Evolutionary conservation across 75 land plant genomes (phyloP).

Genomic region (Adiantum capillusveneris): DNA sequence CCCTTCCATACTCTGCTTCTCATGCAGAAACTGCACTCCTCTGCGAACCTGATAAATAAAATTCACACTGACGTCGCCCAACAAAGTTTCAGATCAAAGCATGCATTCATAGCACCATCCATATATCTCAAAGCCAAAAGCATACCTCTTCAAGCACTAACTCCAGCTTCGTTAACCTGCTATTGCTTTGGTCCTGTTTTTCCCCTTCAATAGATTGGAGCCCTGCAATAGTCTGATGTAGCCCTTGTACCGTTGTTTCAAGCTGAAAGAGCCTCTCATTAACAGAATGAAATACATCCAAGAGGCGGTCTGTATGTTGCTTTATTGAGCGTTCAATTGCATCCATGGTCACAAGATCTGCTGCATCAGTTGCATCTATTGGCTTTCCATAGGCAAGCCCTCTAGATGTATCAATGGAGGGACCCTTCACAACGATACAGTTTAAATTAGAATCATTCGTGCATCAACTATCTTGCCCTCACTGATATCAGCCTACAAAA

Average conservation of each 20-base stretch:
- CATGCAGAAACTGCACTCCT: conserved; percentile 58
- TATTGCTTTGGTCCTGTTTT: conserved; percentile 59
- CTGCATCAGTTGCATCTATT: conserved; percentile 33
- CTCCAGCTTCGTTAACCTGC: conserved; percentile 65
- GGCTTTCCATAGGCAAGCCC: conserved; percentile 5
- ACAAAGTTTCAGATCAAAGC: too few species aligned
- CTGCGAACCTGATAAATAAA: conserved; percentile 58
- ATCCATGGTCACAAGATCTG: conserved; percentile 38
- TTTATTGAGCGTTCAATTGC: conserved; percentile 75
- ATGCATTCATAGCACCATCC: too few species aligned
- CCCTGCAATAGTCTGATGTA: conserved; percentile 62
- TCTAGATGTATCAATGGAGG: conserved; percentile 2
- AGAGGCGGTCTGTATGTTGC: conserved; percentile 63
- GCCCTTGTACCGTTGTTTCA: conserved; percentile 60
- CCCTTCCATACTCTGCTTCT: conserved; percentile 63
- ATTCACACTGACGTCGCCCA: too few species aligned
- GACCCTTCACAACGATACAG: neutral
- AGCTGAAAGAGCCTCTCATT: conserved; percentile 70
- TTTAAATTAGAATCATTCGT: neutral
- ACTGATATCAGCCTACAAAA: too few species aligned
- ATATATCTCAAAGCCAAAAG: too few species aligned
- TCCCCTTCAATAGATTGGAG: conserved; percentile 49
- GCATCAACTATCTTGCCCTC: too few species aligned
- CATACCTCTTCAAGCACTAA: conserved; percentile 74
- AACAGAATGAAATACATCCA: conserved; percentile 63